phyloP scores from a whole-genome alignment of 2,329 filamentous ascomycete species.

The Orbilia javanica region DNA sequence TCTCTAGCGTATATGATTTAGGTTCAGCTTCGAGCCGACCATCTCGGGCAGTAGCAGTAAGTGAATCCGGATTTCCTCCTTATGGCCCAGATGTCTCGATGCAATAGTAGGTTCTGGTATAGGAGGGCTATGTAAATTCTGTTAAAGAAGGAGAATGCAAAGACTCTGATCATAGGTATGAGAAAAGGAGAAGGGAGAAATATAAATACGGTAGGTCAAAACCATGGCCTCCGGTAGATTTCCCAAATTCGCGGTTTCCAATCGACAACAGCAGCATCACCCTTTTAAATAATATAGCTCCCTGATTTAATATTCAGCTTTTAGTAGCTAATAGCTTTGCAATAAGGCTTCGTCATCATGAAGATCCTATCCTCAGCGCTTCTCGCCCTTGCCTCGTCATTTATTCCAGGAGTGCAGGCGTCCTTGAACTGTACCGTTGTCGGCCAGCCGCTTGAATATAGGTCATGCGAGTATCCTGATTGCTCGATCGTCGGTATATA shows the following conservation, averaged over 20 bases:
- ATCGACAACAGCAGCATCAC: neutral
- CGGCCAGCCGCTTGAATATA: conserved; percentile 41
- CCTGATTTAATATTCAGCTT: neutral
- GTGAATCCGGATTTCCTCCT: neutral
- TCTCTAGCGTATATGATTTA: neutral
- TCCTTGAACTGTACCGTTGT: conserved; percentile 56
- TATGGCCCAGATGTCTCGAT: neutral
- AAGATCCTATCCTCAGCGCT: conserved; percentile 15
- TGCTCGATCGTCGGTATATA: conserved; percentile 53
- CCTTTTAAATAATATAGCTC: neutral
- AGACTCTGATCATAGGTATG: neutral
- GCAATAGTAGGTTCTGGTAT: neutral
- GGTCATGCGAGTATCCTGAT: conserved; percentile 49
- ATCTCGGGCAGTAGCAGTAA: neutral
- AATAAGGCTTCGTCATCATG: neutral
- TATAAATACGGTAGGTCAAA: conserved; percentile 16
- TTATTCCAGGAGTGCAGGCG: conserved; percentile 25
- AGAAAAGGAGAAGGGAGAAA: neutral
- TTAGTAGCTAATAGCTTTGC: neutral
- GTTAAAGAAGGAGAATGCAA: neutral
- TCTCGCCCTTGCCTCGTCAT: conserved; percentile 14
- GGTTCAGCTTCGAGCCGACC: neutral
- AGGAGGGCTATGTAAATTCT: neutral
- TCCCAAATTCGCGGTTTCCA: neutral
- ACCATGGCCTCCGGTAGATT: neutral